Base-by-base conservation (phyloP, 257 asterid species). In the Nemophila menziesii region DNA sequence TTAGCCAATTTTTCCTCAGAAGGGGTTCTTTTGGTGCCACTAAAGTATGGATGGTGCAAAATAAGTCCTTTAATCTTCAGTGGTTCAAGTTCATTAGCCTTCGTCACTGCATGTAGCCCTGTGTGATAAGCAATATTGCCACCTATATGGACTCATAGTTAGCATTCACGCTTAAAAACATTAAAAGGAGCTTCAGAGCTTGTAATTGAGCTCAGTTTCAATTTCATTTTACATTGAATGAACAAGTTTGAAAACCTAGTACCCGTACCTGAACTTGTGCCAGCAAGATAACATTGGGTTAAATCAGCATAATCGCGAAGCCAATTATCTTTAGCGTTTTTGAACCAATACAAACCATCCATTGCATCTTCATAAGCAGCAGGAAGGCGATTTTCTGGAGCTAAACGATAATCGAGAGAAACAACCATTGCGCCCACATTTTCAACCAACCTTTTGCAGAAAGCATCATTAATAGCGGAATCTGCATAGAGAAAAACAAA, bases 391-490 rank as follows among this genome's bases (percentile, higher is more conserved):
- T 64, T 42, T 27, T 69, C 77, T 0, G 77, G 72, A 5, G 76
- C 76, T 8, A 72, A 48, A 7, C 86, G 81, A 41, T 72, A 77
- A 8, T 69, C 86, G 11, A 70, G 22, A 1, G 86, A 64, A n/a
- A 77, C 44, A 1, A 77, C 55, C 57, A 72, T 40, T 0, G 63
- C 86, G 0, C 50, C 60, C 1, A 62, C 24, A 1, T 44, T 43
- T 11, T 52, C 59, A 18, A 58, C 74, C 50, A 73, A 8, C 6
- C 41, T 57, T 6, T 29, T 40, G 63, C 69, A 69, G 52, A 73
- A 73, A 4, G 16, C 56, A 18, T 73, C 68, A 46, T 21, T 52
- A 8, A 37, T 5, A 10, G 16, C 16, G 13, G 68, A 16, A 41
- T 60, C 70, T 2, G 73, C 80, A 43, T 51, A 57, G 60, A 38